Base-by-base conservation (phyloP, 371 early-diverging fungal genomes). In the Batrachochytrium dendrobatidis region DNA sequence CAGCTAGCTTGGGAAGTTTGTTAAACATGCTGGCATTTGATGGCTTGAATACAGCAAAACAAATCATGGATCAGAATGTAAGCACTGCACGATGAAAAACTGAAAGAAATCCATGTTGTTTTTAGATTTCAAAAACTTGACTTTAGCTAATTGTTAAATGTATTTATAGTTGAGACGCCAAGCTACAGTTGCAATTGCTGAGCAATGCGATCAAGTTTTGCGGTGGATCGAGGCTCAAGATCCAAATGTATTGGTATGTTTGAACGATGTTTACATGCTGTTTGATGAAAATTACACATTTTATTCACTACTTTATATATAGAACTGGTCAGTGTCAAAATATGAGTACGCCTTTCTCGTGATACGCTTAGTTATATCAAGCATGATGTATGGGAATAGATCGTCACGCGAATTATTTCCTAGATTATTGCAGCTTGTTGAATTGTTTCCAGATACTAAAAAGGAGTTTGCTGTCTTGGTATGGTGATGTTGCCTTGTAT, bases 401-500 rank as follows among this genome's bases (percentile, higher is more conserved):
- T n/a, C n/a, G n/a, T n/a, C n/a, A n/a, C n/a, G 74, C 5, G 82
- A 86, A 26, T 68, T 78, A 3, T 87, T 86, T 61, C 88, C 88
- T 4, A 70, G 87, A 6, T 59, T 88, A 20, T 70, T 90, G 32
- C 85, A 86, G 34, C 53, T 90, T 28, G 68, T 87, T 43, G 86
- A 86, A 55, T 55, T 72, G 24, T 80, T 81, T 53, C 75, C 76
- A 2, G 65, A 64, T 1, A 67, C 66, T 17, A 73, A 74, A 15
- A 58, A 62, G 26, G n/a, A 15, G 0, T 70, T 69, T 46, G 33
- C 45, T 34, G 26, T 25, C 18, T 33, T 48, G 15, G 53, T 61
- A 12, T 31, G n/a, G 51, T 51, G 4, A 5, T 32, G 24, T 29
- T 8, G 6, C 8, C 24, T 18, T 8, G n/a, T n/a, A n/a, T n/a